Conservation (phyloP, 371 early-diverging fungal species). For the Apophysomyces sp. region DNA sequence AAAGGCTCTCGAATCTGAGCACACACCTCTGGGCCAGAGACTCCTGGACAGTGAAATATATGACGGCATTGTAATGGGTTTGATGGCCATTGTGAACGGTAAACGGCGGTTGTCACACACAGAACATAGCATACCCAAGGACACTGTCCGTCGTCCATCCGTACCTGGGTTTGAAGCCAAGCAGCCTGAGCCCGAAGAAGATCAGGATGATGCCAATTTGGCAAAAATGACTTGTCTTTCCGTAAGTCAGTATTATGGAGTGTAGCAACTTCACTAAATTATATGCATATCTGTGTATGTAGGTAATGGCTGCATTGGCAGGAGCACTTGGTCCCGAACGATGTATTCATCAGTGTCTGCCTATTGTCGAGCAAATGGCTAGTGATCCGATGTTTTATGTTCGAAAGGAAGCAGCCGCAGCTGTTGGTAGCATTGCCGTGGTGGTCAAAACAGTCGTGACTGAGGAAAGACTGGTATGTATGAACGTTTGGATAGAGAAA, state of each 20-base stretch:
- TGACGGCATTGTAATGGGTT: slow-evolving; percentile 37
- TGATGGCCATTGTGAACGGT: slow-evolving; percentile 16
- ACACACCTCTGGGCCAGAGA: slow-evolving; percentile 13
- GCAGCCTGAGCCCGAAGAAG: slow-evolving; percentile 4
- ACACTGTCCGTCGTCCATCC: background rate
- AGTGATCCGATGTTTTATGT: slow-evolving; percentile 48
- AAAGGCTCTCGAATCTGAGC: slow-evolving; percentile 33
- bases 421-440: slow-evolving; percentile 39
- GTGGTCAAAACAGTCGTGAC: slow-evolving; percentile 25
- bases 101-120: background rate
- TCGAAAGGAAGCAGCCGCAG: slow-evolving; percentile 52
- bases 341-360: slow-evolving; percentile 37
- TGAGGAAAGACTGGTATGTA: slow-evolving; percentile 35
- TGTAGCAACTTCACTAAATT: too few species aligned
- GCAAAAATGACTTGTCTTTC: slow-evolving; percentile 48
- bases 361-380: slow-evolving; percentile 46
- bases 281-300: too few species aligned
- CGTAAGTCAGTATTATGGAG: slow-evolving; percentile 18
- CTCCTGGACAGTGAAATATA: slow-evolving; percentile 42
- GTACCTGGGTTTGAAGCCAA: background rate
- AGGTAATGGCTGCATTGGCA: slow-evolving; percentile 44
- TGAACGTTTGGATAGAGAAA: background rate
- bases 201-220: slow-evolving; percentile 33
- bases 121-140: background rate
- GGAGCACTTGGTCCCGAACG: slow-evolving; percentile 36